These are phyloP conservation scores for Solidago caesia DNA, from an alignment of 129 eudicot species.

Conservation along the genomic window DNA sequence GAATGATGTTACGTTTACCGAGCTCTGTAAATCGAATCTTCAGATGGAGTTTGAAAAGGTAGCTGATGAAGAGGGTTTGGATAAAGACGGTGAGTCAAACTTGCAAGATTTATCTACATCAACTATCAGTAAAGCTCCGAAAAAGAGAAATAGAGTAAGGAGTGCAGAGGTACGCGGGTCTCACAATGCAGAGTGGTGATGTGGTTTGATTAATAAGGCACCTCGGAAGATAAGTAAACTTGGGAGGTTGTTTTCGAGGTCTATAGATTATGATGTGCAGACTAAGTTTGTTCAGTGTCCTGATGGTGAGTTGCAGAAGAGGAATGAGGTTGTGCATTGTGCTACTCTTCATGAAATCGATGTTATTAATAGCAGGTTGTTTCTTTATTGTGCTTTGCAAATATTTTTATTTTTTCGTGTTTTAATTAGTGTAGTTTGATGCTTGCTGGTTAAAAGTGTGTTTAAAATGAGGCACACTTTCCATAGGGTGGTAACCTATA, in stretches of 20 bases:
- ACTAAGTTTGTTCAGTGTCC: slow-evolving; percentile 7
- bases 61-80: slow-evolving; percentile 58
- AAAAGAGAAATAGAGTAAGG: no score
- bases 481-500: no score
- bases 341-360: slow-evolving; percentile 4
- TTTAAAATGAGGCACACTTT: no score
- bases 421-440: no score
- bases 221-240: background rate
- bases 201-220: background rate
- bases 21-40: slow-evolving; percentile 69
- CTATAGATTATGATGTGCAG: background rate
- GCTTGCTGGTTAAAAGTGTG: no score
- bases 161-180: no score
- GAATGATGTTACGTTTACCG: slow-evolving; percentile 37
- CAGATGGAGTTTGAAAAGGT: slow-evolving; percentile 82
- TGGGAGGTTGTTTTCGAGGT: slow-evolving; percentile 1
- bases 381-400: no score
- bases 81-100: slow-evolving; percentile 44
- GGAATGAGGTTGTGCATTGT: background rate
- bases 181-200: slow-evolving; percentile 3
- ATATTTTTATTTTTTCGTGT: no score
- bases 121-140: no score
- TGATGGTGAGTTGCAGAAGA: slow-evolving; percentile 5
- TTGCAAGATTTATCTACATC: no score
- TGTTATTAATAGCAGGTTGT: slow-evolving; percentile 4